A percentile compares a stretch with the other conserved stretches of the same genome.
Evolutionary conservation across 208 protist species (phyloP).

Genomic region (Leishmania tarentolae): DNA sequence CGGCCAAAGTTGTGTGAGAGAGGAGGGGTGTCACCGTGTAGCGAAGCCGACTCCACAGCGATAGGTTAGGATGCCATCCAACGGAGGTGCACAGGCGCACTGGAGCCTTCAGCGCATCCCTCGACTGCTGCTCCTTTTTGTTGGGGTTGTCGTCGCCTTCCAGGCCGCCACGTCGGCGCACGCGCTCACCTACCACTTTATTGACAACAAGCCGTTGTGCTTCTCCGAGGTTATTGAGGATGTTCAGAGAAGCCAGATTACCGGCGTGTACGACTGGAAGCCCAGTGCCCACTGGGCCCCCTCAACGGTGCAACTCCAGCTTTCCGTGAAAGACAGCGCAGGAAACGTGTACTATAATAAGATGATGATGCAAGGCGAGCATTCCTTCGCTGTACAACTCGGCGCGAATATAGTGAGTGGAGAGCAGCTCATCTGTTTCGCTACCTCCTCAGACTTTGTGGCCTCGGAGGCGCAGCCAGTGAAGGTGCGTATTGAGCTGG

Average conservation of each 20-base stretch:
- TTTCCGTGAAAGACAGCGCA: conserved; percentile 16
- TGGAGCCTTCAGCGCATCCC: neutral
- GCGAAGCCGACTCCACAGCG: neutral
- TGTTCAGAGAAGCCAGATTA: conserved; percentile 30
- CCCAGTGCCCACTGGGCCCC: neutral
- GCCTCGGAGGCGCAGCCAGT: conserved; percentile 9
- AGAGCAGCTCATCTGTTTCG: conserved; percentile 31
- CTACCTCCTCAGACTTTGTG: conserved; percentile 12
- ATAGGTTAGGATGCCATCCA: neutral
- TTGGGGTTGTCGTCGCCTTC: neutral
- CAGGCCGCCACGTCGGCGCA: conserved; percentile 7
- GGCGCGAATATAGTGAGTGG: neutral
- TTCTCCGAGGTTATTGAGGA: conserved; percentile 62
- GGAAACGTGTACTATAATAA: conserved; percentile 14
- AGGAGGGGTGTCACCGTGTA: neutral
- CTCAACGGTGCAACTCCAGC: conserved; percentile 3
- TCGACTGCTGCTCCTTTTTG: conserved; percentile 4
- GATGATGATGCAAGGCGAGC: conserved; percentile 29
- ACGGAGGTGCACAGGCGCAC: neutral
- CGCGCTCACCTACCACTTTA: conserved; percentile 50
- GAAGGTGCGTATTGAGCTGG: conserved; percentile 24
- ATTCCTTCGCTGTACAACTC: conserved; percentile 27
- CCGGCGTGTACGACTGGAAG: conserved; percentile 52
- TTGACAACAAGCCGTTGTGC: conserved; percentile 47
- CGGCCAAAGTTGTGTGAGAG: neutral